Conservation (phyloP, 2,329 filamentous ascomycete species). For the Fusarium hainanense region DNA sequence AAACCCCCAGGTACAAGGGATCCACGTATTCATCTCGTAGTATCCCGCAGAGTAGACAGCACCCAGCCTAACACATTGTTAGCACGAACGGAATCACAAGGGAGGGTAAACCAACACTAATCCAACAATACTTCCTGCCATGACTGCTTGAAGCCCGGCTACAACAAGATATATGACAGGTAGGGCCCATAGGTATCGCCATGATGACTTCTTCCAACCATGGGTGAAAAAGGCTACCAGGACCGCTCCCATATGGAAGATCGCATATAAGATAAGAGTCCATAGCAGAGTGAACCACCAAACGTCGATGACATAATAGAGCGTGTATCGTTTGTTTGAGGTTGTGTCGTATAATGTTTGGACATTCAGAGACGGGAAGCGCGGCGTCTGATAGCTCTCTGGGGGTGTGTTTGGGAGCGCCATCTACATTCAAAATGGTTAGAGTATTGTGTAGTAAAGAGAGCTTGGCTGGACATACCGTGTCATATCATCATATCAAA, state of each 20-base stretch:
- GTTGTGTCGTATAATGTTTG: slow-evolving; percentile 62
- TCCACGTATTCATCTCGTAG: slow-evolving; percentile 94
- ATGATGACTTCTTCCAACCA: slow-evolving; percentile 65
- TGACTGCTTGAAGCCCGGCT: slow-evolving; percentile 78
- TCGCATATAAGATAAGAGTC: slow-evolving; percentile 82
- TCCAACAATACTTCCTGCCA: slow-evolving; percentile 85
- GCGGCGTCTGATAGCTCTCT: slow-evolving; percentile 70
- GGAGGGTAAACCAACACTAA: slow-evolving; percentile 69
- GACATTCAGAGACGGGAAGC: slow-evolving; percentile 87
- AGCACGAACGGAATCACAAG: slow-evolving; percentile 6
- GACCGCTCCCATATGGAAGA: slow-evolving; percentile 79
- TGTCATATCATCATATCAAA: slow-evolving; percentile 44
- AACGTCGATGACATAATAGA: slow-evolving; percentile 81
- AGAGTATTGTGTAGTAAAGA: slow-evolving; percentile 1
- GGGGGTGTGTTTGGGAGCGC: slow-evolving; percentile 52
- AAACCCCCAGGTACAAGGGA: slow-evolving; percentile 87
- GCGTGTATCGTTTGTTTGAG: slow-evolving; percentile 61
- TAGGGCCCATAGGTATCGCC: slow-evolving; percentile 75
- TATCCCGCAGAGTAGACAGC: slow-evolving; percentile 84
- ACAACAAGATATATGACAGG: slow-evolving; percentile 77
- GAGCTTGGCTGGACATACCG: slow-evolving; percentile 20
- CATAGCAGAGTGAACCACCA: slow-evolving; percentile 90
- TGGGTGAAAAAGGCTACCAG: slow-evolving; percentile 79
- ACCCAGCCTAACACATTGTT: slow-evolving; percentile 67
- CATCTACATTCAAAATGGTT: slow-evolving; percentile 39